Evolutionary conservation across 139 green algal species (phyloP), one percentile per base, ranked within the genome.

Genomic region (Picochlorum sp.): DNA sequence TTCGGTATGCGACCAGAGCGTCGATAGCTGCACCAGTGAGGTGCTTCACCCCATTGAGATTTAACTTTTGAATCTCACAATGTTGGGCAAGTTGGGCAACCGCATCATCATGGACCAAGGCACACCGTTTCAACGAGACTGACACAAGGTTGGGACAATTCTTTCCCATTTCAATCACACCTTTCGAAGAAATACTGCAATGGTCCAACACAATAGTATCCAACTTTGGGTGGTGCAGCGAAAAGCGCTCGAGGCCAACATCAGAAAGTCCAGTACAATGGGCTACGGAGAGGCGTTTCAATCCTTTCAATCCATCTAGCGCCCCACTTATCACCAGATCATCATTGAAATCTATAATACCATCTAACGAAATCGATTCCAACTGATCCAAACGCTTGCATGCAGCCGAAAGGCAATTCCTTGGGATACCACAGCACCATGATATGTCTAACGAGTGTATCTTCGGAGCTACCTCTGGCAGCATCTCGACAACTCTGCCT

Each of bases 391-490:
- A 57, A 1, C 60, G 71, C 4, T 20, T 56, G 13, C 41, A 31
- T 21, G 26, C 60, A 20, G 10, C 0, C 2, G 60, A 56, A 52
- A 90, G 71, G 9, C 62, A 34, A 10, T 58, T 57, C 6, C 21
- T 61, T 30, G 56, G 60, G 15, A 87, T 15, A 7, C 84, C 82
- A 4, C 82, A 57, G 74, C 79, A 87, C 47, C 81, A 74, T 1
- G 49, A 26, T 49, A 83, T 21, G 45, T 83, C 70, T 47, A 81
- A 55, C 2, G 56, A 49, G n/a, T 72, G 56, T 26, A 90, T 69
- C 7, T 64, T 11, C 14, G 81, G 81, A 30, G 60, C 38, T 50
- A 81, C 20, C 6, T 14, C 1, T 4, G 83, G 81, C 41, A 88
- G 74, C 30, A 34, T 28, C 34, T 63, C 63, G 30, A 86, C 26